phyloP scores from a whole-genome alignment of 176 grass and related monocot genomes.

The Typha latifolia region DNA sequence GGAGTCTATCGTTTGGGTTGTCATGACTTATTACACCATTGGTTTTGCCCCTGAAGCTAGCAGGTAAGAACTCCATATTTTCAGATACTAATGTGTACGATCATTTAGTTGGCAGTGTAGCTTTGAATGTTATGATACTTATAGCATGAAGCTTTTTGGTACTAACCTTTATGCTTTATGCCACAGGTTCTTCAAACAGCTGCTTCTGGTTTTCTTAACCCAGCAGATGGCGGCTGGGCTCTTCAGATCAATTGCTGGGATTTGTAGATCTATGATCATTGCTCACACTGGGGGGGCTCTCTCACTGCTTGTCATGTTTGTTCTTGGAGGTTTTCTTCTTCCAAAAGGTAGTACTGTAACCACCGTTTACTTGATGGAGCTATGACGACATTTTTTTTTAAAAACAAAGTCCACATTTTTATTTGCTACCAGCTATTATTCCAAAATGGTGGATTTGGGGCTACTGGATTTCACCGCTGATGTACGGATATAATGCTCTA shows the following conservation, averaged over 20 bases:
- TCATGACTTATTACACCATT: slow-evolving; percentile 77
- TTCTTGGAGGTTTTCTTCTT: slow-evolving; percentile 89
- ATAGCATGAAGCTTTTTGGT: background rate
- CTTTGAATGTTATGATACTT: background rate
- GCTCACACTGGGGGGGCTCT: slow-evolving; percentile 86
- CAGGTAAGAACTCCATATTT: slow-evolving; percentile 32
- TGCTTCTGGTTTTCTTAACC: slow-evolving; percentile 76
- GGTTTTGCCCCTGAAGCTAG: slow-evolving; percentile 86
- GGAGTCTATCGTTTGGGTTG: slow-evolving; percentile 72
- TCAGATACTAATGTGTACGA: too few relatives aligned
- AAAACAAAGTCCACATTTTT: background rate
- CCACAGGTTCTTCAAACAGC: slow-evolving; percentile 92
- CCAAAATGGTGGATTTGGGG: slow-evolving; percentile 99
- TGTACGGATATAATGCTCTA: slow-evolving; percentile 84
- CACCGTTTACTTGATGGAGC: too few relatives aligned
- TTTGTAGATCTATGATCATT: slow-evolving; percentile 92
- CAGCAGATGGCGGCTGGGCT: slow-evolving; percentile 92
- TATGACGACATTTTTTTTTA: too few relatives aligned
- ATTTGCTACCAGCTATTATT: slow-evolving; percentile 45
- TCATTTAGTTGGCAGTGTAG: too few relatives aligned
- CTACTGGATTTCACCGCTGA: slow-evolving; percentile 87
- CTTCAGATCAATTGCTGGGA: slow-evolving; percentile 72
- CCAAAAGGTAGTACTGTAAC: slow-evolving; percentile 50
- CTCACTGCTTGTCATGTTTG: slow-evolving; percentile 71
- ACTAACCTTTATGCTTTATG: background rate